Evolutionary conservation across 2,329 filamentous ascomycete genomes (phyloP).

Genomic region (Nothomitra cinnamomea): DNA sequence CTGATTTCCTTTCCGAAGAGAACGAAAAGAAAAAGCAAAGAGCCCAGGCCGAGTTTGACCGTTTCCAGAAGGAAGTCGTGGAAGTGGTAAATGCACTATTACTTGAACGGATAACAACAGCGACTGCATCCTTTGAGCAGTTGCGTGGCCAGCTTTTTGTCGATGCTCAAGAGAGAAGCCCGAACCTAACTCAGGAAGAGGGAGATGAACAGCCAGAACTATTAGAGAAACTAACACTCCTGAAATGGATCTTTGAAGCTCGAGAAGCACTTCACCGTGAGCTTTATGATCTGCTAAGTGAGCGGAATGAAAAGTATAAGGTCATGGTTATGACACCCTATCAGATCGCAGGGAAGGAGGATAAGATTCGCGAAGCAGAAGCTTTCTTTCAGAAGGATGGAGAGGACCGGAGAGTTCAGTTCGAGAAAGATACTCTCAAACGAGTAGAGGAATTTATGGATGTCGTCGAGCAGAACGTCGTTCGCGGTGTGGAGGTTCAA

Average conservation of each 20-base stretch:
- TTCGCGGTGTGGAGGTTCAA: conserved; percentile 77
- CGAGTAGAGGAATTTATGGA: conserved; percentile 61
- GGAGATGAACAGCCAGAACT: conserved; percentile 90
- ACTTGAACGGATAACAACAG: conserved; percentile 54
- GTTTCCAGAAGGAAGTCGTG: conserved; percentile 70
- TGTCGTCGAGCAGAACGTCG: conserved; percentile 70
- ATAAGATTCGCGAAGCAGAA: conserved; percentile 63
- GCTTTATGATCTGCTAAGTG: conserved; percentile 67
- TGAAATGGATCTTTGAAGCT: conserved; percentile 95
- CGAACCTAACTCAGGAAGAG: conserved; percentile 82
- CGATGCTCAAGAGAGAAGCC: conserved; percentile 48
- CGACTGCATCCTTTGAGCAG: conserved; percentile 61
- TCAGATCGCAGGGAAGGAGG: conserved; percentile 49
- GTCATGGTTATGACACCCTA: conserved; percentile 74
- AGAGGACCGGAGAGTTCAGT: conserved; percentile 50
- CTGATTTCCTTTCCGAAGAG: conserved; percentile 55
- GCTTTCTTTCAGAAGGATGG: conserved; percentile 72
- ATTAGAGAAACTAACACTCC: conserved; percentile 78
- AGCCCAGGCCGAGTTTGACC: conserved; percentile 65
- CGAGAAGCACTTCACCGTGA: conserved; percentile 77
- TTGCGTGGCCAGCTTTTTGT: conserved; percentile 56
- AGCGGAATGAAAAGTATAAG: conserved; percentile 74
- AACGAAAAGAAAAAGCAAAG: conserved; percentile 52
- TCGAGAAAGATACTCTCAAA: conserved; percentile 52
- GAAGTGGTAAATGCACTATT: conserved; percentile 68